A percentile compares a stretch with the other conserved stretches of the same genome.
phyloP scores from a whole-genome alignment of 1,284 basidiomycete species.

The Wolfiporia cocos region DNA sequence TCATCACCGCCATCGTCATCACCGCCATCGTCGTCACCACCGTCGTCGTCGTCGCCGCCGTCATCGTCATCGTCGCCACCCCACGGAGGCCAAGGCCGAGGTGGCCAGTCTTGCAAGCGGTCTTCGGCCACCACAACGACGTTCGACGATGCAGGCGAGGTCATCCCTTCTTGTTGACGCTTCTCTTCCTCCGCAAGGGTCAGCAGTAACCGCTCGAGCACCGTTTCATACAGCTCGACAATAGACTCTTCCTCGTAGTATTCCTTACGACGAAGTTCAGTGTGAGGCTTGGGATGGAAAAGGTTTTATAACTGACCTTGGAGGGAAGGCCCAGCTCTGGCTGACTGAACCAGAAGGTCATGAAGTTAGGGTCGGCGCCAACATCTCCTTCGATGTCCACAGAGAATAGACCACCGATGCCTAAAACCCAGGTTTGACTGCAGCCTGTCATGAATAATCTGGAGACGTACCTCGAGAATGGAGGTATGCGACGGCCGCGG shows the following conservation, averaged over 20 bases:
- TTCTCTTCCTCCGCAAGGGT: constrained; percentile 51
- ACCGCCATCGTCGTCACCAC: constrained; percentile 34
- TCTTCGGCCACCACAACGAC: constrained; percentile 47
- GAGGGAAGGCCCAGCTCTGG: constrained; percentile 82
- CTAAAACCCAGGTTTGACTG: constrained; percentile 31
- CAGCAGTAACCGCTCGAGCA: constrained; percentile 64
- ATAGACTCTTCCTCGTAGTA: constrained; percentile 84
- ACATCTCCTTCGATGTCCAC: constrained; percentile 85
- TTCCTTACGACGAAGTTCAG: constrained; percentile 43
- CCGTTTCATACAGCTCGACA: constrained; percentile 63
- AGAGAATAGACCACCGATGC: constrained; percentile 72
- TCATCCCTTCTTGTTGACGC: constrained; percentile 16
- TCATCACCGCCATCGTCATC: constrained; percentile 61
- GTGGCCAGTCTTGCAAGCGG: constrained; percentile 62
- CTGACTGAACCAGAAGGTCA: constrained; percentile 86
- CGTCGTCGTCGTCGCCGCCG: constrained; percentile 43
- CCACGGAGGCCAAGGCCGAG: constrained; percentile 87
- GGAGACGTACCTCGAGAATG: constrained; percentile 69
- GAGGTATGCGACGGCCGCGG: constrained; percentile 79
- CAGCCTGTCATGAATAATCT: neutral
- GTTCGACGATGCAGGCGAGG: neutral
- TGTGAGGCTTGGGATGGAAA: neutral
- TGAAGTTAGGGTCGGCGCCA: constrained; percentile 82
- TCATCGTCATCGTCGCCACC: constrained; percentile 59
- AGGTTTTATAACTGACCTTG: constrained; percentile 43